Evolutionary conservation across 345 rosid species (phyloP).

Genomic region (Eucalyptus cladocalyx): DNA sequence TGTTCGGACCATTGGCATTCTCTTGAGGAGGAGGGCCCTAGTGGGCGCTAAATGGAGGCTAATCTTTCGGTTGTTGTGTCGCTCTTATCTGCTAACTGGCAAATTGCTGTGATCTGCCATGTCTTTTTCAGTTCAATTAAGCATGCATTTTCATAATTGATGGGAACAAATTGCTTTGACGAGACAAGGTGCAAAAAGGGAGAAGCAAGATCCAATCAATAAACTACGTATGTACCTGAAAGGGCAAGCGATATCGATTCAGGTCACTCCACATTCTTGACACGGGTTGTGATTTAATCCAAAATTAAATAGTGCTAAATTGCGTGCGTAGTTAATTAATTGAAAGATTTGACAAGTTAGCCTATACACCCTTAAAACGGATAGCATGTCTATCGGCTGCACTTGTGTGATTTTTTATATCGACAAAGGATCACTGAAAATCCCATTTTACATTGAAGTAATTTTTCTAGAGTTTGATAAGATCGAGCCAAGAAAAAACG

Average conservation of each 20-base stretch:
- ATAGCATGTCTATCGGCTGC: fast-evolving
- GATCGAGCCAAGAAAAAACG: neutral
- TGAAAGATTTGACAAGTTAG: neutral
- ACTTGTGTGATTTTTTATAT: neutral
- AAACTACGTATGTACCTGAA: neutral
- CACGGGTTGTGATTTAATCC: neutral
- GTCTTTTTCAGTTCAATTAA: neutral
- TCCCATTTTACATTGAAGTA: neutral
- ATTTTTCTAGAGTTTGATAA: neutral
- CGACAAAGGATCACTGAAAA: neutral
- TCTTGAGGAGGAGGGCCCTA: neutral
- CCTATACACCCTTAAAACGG: neutral
- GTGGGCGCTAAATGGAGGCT: neutral
- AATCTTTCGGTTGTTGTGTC: neutral
- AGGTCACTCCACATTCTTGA: neutral
- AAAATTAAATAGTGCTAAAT: neutral
- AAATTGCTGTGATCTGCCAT: neutral
- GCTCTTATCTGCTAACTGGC: neutral
- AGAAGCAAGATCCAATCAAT: neutral
- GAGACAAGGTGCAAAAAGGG: neutral
- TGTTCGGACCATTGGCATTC: neutral
- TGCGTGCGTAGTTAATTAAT: neutral
- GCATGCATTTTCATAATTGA: neutral
- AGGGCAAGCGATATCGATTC: neutral
- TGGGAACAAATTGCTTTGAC: neutral